These are phyloP conservation scores for Gardenia jasminoides DNA, from an alignment of 257 asterid genomes.

Conservation along the genomic window DNA sequence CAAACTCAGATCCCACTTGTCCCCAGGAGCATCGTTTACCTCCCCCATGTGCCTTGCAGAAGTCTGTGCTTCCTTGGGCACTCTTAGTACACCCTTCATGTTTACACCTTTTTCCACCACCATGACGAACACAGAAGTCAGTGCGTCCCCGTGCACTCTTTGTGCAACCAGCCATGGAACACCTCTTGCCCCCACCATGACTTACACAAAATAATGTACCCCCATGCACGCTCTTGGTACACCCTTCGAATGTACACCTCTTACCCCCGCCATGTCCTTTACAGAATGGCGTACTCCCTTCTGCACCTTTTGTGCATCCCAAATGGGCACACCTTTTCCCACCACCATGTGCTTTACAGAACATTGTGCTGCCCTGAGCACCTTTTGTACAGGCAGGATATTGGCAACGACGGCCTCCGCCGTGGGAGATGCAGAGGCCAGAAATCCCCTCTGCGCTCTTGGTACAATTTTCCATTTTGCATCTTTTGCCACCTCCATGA, in stretches of 20 bases:
- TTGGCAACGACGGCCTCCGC: slow-evolving; percentile 63
- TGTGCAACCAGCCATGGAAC: slow-evolving; percentile 43
- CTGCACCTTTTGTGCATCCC: slow-evolving; percentile 72
- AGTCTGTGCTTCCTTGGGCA: slow-evolving; percentile 68
- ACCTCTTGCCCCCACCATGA: slow-evolving; percentile 70
- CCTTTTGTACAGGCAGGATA: slow-evolving; percentile 53
- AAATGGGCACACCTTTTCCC: slow-evolving; percentile 52
- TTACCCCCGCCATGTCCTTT: slow-evolving; percentile 74
- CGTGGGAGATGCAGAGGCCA: slow-evolving; percentile 68
- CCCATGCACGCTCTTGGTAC: slow-evolving; percentile 61
- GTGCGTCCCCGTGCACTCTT: slow-evolving; percentile 68
- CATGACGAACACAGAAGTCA: slow-evolving; percentile 57
- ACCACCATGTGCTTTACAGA: slow-evolving; percentile 69
- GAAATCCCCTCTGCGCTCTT: slow-evolving; percentile 60
- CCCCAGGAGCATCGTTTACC: slow-evolving; percentile 66
- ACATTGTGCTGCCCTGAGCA: slow-evolving; percentile 62
- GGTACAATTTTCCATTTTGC: slow-evolving; percentile 46
- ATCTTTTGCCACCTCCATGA: slow-evolving; percentile 75
- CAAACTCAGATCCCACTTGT: slow-evolving; percentile 33
- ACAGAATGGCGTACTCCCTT: slow-evolving; percentile 58
- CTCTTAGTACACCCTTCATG: slow-evolving; percentile 54
- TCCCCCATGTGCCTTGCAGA: slow-evolving; percentile 62
- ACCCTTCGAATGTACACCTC: slow-evolving; percentile 55
- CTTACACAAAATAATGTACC: slow-evolving; percentile 61
- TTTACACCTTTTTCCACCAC: slow-evolving; percentile 71